A percentile compares a stretch with the other conserved stretches of the same genome.
Conservation (phyloP, 495 filamentous ascomycete genomes). For the Darksidea phi region DNA sequence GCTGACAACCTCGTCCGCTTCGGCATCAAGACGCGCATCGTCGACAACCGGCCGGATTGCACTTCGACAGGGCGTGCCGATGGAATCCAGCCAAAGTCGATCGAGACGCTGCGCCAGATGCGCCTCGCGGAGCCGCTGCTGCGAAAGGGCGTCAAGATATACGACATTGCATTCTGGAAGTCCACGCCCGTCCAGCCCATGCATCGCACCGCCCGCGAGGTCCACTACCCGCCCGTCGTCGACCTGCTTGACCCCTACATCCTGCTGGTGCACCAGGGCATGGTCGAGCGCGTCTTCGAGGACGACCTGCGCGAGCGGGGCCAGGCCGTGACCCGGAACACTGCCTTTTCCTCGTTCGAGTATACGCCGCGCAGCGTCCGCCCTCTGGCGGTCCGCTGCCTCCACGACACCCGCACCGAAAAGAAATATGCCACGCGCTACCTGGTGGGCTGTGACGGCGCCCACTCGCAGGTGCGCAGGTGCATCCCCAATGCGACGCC, state of each 20-base stretch:
- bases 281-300: slow-evolving; percentile 67
- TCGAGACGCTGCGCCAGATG: slow-evolving; percentile 72
- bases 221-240: slow-evolving; percentile 68
- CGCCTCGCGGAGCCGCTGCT: slow-evolving; percentile 63
- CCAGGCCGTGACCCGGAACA: slow-evolving; percentile 56
- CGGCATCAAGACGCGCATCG: slow-evolving; percentile 66
- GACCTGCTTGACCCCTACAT: slow-evolving; percentile 71
- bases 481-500: slow-evolving; percentile 63
- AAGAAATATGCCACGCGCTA: slow-evolving; percentile 28
- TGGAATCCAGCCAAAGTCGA: slow-evolving; percentile 74
- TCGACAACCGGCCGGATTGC: slow-evolving; percentile 68
- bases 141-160: slow-evolving; percentile 62
- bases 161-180: slow-evolving; percentile 72
- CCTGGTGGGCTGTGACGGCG: slow-evolving; percentile 39
- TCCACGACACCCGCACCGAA: not conserved
- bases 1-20: slow-evolving; percentile 66
- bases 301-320: slow-evolving; percentile 61
- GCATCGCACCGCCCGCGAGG: slow-evolving; percentile 64
- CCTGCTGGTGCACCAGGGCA: slow-evolving; percentile 70
- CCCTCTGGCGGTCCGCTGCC: slow-evolving; percentile 23
- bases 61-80: slow-evolving; percentile 74
- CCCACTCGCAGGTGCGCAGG: slow-evolving; percentile 53
- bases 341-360: slow-evolving; percentile 42
- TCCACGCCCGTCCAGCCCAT: slow-evolving; percentile 55
- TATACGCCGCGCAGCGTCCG: slow-evolving; percentile 19